Evolutionary conservation across 306 rosid genomes (phyloP).

Genomic region (Rosa persica): DNA sequence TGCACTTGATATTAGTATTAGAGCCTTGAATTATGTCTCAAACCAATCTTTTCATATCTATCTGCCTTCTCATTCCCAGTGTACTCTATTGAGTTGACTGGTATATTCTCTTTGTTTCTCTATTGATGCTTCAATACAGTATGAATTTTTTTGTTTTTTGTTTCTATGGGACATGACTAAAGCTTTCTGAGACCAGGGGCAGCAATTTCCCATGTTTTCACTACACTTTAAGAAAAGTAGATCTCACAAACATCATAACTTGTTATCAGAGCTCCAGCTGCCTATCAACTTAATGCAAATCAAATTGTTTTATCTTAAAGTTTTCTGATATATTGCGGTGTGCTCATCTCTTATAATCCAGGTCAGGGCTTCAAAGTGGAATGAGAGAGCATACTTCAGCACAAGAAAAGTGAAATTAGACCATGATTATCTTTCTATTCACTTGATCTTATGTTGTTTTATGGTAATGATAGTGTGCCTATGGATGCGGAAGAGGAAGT

Average conservation of each 20-base stretch:
- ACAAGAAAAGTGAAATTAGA: conserved; percentile 86
- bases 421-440: conserved; percentile 53
- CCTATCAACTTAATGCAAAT: neutral
- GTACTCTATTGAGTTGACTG: neutral
- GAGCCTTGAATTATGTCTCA: neutral
- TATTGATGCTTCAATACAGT: neutral
- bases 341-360: conserved; percentile 35
- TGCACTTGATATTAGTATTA: neutral
- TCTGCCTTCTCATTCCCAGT: neutral
- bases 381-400: conserved; percentile 97
- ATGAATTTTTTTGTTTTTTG: neutral
- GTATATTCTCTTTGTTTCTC: neutral
- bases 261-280: neutral
- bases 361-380: conserved; percentile 99
- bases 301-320: neutral
- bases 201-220: neutral
- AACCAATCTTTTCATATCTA: neutral
- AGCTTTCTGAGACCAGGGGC: neutral
- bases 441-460: conserved; percentile 2
- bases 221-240: neutral
- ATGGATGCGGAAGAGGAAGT: conserved; percentile 87
- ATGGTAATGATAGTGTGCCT: conserved; percentile 61
- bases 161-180: neutral
- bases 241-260: neutral
- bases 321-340: conserved; percentile 18